Conservation (phyloP, 352 stramenopile genomes). For the Phytophthora citrophthora region DNA sequence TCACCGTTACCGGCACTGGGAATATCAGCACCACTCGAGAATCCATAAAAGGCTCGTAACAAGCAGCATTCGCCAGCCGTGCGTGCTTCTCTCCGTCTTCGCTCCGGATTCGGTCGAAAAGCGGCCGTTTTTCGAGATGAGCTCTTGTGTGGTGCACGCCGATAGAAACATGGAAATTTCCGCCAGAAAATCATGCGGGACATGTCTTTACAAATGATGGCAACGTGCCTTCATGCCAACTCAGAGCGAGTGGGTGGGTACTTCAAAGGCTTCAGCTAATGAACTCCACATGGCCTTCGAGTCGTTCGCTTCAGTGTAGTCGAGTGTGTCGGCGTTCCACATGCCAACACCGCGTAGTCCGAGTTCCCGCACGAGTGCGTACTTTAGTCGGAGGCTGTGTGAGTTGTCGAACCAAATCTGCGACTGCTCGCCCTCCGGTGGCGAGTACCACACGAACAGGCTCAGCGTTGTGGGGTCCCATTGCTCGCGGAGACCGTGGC, state of each 20-base stretch:
- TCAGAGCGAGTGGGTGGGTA: too few species aligned
- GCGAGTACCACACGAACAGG: constrained; percentile 51
- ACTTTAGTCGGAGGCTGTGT: constrained; percentile 64
- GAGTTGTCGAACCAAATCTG: constrained; percentile 85
- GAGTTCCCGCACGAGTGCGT: constrained; percentile 51
- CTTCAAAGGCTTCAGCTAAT: constrained; percentile 39
- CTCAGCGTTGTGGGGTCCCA: constrained; percentile 68
- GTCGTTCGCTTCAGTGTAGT: constrained; percentile 56
- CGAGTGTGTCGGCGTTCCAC: constrained; percentile 85
- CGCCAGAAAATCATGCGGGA: constrained; percentile 27
- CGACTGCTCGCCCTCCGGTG: constrained; percentile 11
- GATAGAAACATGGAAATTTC: constrained; percentile 39
- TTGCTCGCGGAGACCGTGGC: constrained; percentile 30
- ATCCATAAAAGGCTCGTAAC: background rate
- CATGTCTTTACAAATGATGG: constrained; percentile 22
- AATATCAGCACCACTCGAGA: background rate
- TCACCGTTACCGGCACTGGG: constrained; percentile 12
- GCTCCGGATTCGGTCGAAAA: constrained; percentile 15
- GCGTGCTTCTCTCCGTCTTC: constrained; percentile 16
- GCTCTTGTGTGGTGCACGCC: constrained; percentile 5
- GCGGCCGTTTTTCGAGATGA: constrained; percentile 18
- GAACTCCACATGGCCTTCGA: constrained; percentile 62
- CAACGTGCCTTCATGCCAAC: constrained; percentile 1
- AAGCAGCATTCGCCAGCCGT: constrained; percentile 5
- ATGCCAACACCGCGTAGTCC: constrained; percentile 73